Conservation (phyloP, 805 yeast species). For the Kregervanrija delftensis region DNA sequence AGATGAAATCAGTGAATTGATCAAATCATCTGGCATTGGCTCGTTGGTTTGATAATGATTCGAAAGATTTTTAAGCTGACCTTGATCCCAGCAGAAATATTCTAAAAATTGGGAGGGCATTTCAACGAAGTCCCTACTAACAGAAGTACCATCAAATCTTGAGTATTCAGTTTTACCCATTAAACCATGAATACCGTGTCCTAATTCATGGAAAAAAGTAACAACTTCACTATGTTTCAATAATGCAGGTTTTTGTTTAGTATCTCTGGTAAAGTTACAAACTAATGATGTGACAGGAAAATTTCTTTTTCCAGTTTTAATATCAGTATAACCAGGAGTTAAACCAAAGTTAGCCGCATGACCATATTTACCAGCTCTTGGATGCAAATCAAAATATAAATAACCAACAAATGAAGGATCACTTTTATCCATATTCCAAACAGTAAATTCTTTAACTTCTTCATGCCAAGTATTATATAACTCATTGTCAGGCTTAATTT, state of each 20-base stretch:
- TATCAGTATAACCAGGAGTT: constrained; percentile 48
- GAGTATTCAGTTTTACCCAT: constrained; percentile 60
- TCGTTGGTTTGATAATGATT: constrained; percentile 56
- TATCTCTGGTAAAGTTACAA: constrained; percentile 78
- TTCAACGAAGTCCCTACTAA: constrained; percentile 83
- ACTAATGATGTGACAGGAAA: constrained; percentile 74
- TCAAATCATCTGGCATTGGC: constrained; percentile 47
- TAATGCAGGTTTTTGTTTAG: constrained; percentile 61
- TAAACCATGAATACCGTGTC: constrained; percentile 81
- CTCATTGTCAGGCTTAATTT: constrained; percentile 32
- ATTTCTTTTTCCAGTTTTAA: constrained; percentile 38
- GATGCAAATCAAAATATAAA: constrained; percentile 75
- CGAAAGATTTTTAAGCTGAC: constrained; percentile 52
- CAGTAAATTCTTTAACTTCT: constrained; percentile 69
- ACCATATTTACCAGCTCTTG: constrained; percentile 80
- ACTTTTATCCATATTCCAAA: constrained; percentile 53
- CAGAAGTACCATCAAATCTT: constrained; percentile 70
- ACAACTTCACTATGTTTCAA: constrained; percentile 73
- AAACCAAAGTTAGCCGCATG: constrained; percentile 83
- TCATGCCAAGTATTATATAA: constrained; percentile 58
- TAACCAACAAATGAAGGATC: constrained; percentile 67
- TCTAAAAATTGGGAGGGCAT: constrained; percentile 89
- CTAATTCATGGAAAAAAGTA: constrained; percentile 84
- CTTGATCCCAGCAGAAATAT: constrained; percentile 77
- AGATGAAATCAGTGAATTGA: constrained; percentile 51